Conservation (phyloP, 768 basidiomycete genomes). For the Leccinum sublutescens region DNA sequence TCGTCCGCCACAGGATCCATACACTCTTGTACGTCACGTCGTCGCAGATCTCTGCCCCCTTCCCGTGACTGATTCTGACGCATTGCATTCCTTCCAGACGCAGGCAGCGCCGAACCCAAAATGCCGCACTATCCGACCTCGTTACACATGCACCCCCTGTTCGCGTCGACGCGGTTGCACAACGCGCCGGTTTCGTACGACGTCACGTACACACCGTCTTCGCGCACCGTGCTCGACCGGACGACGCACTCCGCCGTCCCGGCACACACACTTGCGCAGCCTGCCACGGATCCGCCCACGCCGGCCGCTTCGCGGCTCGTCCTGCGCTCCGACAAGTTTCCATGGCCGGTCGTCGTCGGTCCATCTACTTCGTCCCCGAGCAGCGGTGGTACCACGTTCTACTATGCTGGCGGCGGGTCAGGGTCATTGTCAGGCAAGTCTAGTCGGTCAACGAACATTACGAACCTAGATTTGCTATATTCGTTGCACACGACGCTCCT, state of each 20-base stretch:
- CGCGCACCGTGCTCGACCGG: constrained; percentile 55
- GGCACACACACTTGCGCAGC: constrained; percentile 53
- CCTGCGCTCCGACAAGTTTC: constrained; percentile 55
- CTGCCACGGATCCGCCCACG: constrained; percentile 62
- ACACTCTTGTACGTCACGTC: constrained; percentile 40
- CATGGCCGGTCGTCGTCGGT: constrained; percentile 57
- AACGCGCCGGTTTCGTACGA: constrained; percentile 65
- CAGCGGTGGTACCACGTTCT: constrained; percentile 22
- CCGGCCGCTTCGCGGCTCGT: constrained; percentile 45
- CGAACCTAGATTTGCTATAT: constrained; percentile 63
- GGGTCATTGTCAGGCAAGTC: constrained; percentile 12
- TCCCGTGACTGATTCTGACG: neutral
- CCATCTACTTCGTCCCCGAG: constrained; percentile 31
- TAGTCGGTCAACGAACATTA: constrained; percentile 37
- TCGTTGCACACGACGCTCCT: constrained; percentile 57
- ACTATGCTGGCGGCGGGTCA: constrained; percentile 19
- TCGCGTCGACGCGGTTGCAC: constrained; percentile 54
- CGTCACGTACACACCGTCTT: constrained; percentile 53
- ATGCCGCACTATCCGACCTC: constrained; percentile 30
- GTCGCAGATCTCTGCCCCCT: constrained; percentile 1
- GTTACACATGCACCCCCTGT: constrained; percentile 62
- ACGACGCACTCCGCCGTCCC: constrained; percentile 54
- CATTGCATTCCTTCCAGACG: constrained; percentile 10
- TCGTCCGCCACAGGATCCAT: constrained; percentile 38
- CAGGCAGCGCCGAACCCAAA: constrained; percentile 26